Evolutionary conservation across 2,329 filamentous ascomycete genomes (phyloP), one percentile per base, ranked within the genome.

Genomic region (Alternaria metachromatica): DNA sequence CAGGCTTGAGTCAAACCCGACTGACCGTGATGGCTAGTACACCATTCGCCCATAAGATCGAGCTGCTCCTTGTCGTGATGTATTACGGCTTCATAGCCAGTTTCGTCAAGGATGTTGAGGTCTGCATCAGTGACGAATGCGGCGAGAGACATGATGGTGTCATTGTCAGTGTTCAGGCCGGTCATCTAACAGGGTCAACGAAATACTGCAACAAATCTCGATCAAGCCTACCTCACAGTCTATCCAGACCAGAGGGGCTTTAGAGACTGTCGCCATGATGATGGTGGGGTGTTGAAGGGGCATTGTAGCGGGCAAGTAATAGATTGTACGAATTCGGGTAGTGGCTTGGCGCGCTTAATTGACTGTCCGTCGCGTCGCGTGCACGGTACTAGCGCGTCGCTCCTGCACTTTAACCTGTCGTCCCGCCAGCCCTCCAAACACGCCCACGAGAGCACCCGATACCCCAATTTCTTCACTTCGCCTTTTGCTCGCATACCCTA

Each of bases 141-240:
- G 80, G 91, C 95, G 61, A 98, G 91, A 74, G 97, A 94, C 76
- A 98, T 89, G 75, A 98, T 96, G 60, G 90, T 89, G 76, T 98
- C 95, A 30, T 84, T 88, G 63, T 92, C 87, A 2, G 90, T 86
- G 79, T 97, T 86, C 8, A 97, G 87, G 21, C 93, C 93, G 30
- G 93, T 98, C 96, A 99, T 99, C 93, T 97, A 70, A 37, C 55
- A 11, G 6, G n/a, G 45, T 78, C 49, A 73, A 58, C 45, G 28
- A 58, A 37, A 30, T 37, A 44, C 7, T 23, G n/a, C 21, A 50
- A n/a, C 20, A n/a, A 45, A 44, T 23, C 5, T 6, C 11, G 13
- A 11, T 20, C 30, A 15, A 26, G 51, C 70, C 53, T 78, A 88
- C 87, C 81, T 91, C 89, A 75, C 89, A 91, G 81, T 97, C 93